Evolutionary conservation across 352 stramenopile genomes (phyloP), one percentile per base, ranked within the genome.

Genomic region (Globisporangium cylindrosporum): DNA sequence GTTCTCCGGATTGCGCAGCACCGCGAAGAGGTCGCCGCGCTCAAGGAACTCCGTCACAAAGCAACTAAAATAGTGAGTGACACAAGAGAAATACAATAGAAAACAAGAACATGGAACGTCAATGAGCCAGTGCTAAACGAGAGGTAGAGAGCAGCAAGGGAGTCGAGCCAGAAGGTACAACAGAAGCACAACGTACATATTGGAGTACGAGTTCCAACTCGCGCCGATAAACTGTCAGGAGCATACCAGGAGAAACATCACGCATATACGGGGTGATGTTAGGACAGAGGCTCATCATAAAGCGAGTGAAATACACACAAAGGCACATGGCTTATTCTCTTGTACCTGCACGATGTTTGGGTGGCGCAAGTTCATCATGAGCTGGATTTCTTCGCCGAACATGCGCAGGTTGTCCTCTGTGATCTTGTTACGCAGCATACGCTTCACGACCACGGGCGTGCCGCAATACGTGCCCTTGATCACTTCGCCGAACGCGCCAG

Each of bases 161-260:
- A 22, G 43, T 10, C 6, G 9, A 14, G 5, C 8, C 7, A 29
- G 22, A 24, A 36, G 24, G 66, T 38, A 70, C 15, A n/a, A 20
- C 59, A 15, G 9, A 3, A 46, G 41, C n/a, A 66, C 5, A 20
- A 85, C 85, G 64, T 82, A 96, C 89, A 96, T 95, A 70, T 96
- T 96, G 32, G 89, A 96, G 79, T 95, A 95, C 69, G 87, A 95
- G 82, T 96, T 95, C 89, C 89, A 96, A 81, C 87, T 95, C 51
- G 89, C 89, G 55, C 89, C 89, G 51, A 96, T 96, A 64, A 96
- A 96, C 79, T 96, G 68, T 7, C 18, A 62, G n/a, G 24, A 38
- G 29, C 18, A 24, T 54, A 32, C 60, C 10, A 32, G n/a, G 8
- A 34, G 4, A 41, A 29, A 46, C 43, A 34, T 22, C 25, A 61